Conservation (phyloP, 345 rosid species). For the Gossypium herbaceum region DNA sequence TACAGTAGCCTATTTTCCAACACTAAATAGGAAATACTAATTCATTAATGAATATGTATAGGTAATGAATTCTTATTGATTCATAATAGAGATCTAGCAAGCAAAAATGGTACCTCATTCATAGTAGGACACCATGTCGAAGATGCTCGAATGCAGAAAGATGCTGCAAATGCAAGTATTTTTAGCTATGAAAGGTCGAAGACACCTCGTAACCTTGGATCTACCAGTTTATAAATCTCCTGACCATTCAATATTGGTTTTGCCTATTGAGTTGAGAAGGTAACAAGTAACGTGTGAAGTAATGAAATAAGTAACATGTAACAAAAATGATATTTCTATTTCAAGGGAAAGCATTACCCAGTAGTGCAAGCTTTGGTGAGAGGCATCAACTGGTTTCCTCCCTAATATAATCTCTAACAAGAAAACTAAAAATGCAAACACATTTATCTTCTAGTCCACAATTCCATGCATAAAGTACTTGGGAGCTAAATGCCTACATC, state of each 20-base stretch:
- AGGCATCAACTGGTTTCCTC: slow-evolving; percentile 79
- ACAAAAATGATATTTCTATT: too few species aligned
- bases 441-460: slow-evolving; percentile 97
- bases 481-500: slow-evolving; percentile 78
- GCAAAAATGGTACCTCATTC: slow-evolving; percentile 49
- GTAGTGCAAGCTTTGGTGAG: slow-evolving; percentile 84
- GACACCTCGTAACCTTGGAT: slow-evolving; percentile 71
- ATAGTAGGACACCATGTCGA: slow-evolving; percentile 82
- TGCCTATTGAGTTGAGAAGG: slow-evolving; percentile 41
- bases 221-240: slow-evolving; percentile 59
- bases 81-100: too few species aligned
- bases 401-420: slow-evolving; percentile 84
- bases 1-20: too few species aligned
- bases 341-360: slow-evolving; percentile 51
- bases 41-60: too few species aligned
- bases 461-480: slow-evolving; percentile 96
- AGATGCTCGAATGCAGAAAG: slow-evolving; percentile 80
- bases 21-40: too few species aligned
- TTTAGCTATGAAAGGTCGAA: slow-evolving; percentile 54
- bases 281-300: neutral
- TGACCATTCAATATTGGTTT: slow-evolving; percentile 63
- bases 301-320: neutral
- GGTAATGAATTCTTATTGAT: too few species aligned
- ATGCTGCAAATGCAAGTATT: slow-evolving; percentile 72
- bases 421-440: slow-evolving; percentile 94